Percentiles rank a stretch among this genome's conserved stretches.
These are phyloP conservation scores for Saccharomyces jurei DNA, from an alignment of 805 yeast species.

Conservation along the genomic window DNA sequence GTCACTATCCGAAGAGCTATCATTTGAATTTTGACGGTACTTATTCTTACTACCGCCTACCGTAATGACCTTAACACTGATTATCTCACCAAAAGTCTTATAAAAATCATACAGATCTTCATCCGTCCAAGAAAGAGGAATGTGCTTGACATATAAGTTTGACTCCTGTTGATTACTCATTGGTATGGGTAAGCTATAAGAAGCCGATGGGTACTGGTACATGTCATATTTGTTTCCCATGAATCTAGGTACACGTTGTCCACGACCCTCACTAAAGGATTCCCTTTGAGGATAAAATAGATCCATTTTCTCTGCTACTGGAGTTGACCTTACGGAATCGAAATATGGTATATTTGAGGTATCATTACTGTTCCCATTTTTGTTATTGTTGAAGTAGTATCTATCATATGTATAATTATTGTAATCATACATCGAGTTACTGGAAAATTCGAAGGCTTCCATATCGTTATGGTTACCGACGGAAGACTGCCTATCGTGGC, in stretches of 20 bases:
- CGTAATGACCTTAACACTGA: slow-evolving; percentile 50
- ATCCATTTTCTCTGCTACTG: background rate
- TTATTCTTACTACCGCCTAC: slow-evolving; percentile 27
- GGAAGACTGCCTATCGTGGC: background rate
- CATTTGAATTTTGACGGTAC: slow-evolving; percentile 1
- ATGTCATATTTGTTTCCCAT: background rate
- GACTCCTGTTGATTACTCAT: slow-evolving; percentile 51
- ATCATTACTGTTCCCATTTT: background rate
- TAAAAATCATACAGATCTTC: slow-evolving; percentile 40
- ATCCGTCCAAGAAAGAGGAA: slow-evolving; percentile 50
- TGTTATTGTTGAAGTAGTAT: slow-evolving; percentile 9
- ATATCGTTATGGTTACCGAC: background rate
- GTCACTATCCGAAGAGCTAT: slow-evolving; percentile 2
- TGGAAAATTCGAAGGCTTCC: background rate
- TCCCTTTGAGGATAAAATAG: background rate
- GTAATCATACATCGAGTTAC: background rate
- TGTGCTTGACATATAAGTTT: slow-evolving; percentile 61
- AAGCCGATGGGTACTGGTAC: background rate
- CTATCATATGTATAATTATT: background rate
- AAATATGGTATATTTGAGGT: background rate
- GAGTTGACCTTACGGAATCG: background rate
- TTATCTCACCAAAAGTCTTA: slow-evolving; percentile 41
- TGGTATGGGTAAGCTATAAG: slow-evolving; percentile 26
- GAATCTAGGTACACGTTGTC: background rate
- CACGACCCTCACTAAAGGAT: background rate